Evolutionary conservation across 192 early-diverging fungal genomes (phyloP).

Genomic region (Coemansia sp.): DNA sequence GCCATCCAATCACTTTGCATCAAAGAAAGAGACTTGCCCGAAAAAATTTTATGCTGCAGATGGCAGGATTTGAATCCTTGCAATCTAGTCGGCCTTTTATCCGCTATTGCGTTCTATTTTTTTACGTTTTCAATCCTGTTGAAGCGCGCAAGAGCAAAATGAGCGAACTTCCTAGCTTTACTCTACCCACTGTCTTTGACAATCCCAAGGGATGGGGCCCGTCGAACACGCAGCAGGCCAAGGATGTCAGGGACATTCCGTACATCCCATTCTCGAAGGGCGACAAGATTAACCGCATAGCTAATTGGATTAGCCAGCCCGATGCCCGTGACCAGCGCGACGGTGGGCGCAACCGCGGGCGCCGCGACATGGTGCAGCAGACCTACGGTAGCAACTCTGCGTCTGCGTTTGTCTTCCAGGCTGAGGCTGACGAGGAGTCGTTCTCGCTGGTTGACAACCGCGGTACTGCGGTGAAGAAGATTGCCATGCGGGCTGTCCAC

Average conservation of each 20-base stretch:
- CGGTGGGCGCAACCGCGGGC: slow-evolving; percentile 51
- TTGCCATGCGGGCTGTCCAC: slow-evolving; percentile 21
- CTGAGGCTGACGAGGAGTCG: slow-evolving; percentile 88
- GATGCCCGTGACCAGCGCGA: slow-evolving; percentile 58
- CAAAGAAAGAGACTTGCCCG: neutral
- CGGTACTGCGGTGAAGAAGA: slow-evolving; percentile 29
- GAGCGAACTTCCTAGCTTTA: slow-evolving; percentile 61
- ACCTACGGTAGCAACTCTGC: slow-evolving; percentile 83
- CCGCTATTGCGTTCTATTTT: neutral
- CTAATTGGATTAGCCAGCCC: slow-evolving; percentile 84
- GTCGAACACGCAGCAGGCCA: slow-evolving; percentile 58
- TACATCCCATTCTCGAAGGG: slow-evolving; percentile 94
- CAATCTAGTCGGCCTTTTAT: neutral
- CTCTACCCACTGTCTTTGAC: slow-evolving; percentile 76
- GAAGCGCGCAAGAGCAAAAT: slow-evolving; percentile 17
- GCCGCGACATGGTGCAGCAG: slow-evolving; percentile 58
- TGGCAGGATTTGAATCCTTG: neutral
- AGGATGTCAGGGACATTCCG: slow-evolving; percentile 76
- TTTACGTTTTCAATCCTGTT: neutral
- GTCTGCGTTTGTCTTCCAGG: slow-evolving; percentile 83
- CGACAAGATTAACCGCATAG: slow-evolving; percentile 91
- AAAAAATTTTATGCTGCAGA: neutral
- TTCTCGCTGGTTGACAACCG: slow-evolving; percentile 80
- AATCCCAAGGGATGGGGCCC: slow-evolving; percentile 91
- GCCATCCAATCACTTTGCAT: neutral